Percentiles rank a stretch among this genome's conserved stretches.
Conservation (phyloP, 2,329 filamentous ascomycete species). For the Xylogone sp. region DNA sequence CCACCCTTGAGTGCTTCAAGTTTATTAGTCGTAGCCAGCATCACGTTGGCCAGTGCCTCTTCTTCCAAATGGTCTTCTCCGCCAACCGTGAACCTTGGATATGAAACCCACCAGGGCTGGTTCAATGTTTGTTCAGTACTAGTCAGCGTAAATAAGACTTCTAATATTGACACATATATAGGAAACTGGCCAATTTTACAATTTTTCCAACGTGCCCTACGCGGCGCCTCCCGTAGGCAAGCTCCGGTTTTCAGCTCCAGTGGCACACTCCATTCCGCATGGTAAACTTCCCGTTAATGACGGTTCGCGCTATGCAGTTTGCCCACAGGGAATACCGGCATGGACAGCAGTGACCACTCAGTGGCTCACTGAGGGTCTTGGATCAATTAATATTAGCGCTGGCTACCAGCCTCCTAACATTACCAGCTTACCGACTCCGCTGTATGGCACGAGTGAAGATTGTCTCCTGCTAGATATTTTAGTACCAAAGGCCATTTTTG, state of each 20-base stretch:
- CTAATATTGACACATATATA: conserved; percentile 24
- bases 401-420: conserved; percentile 10
- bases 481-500: conserved; percentile 34
- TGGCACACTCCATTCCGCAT: conserved; percentile 20
- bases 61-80: conserved; percentile 14
- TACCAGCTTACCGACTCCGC: conserved; percentile 3
- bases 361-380: conserved; percentile 36
- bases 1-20: background rate
- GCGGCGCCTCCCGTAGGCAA: conserved; percentile 37
- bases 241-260: conserved; percentile 38
- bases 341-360: conserved; percentile 31
- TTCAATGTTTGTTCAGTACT: conserved; percentile 35
- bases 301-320: conserved; percentile 28
- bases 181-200: conserved; percentile 29
- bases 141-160: background rate
- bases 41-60: background rate
- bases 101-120: conserved; percentile 44
- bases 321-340: conserved; percentile 30
- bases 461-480: conserved; percentile 46
- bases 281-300: conserved; percentile 26
- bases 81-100: conserved; percentile 49
- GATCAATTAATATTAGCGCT: conserved; percentile 4
- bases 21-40: background rate
- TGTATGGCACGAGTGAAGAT: conserved; percentile 32
- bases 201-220: conserved; percentile 38